A percentile compares a stretch with the other conserved stretches of the same genome.
Conservation (phyloP, 2,329 filamentous ascomycete genomes). For the Phialophora tarda region DNA sequence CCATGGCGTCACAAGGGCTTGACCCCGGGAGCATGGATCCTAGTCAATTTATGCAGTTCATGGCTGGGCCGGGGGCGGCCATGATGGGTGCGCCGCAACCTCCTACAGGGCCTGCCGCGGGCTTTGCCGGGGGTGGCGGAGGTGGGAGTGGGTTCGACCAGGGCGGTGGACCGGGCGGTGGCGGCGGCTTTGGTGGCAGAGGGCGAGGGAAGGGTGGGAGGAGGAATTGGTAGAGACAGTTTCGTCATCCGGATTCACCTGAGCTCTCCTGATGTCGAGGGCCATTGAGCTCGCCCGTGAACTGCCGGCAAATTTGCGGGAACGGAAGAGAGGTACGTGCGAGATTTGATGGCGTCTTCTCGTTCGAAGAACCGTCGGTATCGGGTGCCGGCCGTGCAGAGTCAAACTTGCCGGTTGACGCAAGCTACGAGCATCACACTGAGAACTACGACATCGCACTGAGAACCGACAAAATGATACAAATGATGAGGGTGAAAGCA, state of each 20-base stretch:
- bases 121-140: constrained; percentile 43
- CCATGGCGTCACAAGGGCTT: constrained; percentile 61
- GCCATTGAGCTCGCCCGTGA: not conserved
- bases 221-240: constrained; percentile 39
- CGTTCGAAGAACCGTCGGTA: not conserved
- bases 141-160: constrained; percentile 31
- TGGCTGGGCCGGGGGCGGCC: constrained; percentile 48
- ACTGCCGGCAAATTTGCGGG: not conserved
- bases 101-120: constrained; percentile 39
- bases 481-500: not conserved
- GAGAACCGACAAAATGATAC: not conserved
- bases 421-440: not conserved
- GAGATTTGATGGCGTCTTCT: not conserved
- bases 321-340: not conserved
- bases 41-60: constrained; percentile 61
- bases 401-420: not conserved
- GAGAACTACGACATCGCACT: not conserved
- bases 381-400: not conserved
- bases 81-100: constrained; percentile 46
- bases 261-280: constrained; percentile 22
- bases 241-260: constrained; percentile 34
- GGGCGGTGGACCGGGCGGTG: constrained; percentile 31
- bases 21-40: constrained; percentile 61
- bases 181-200: constrained; percentile 43
- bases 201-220: constrained; percentile 44